Percentiles rank a stretch among this genome's conserved stretches.
These are phyloP conservation scores for Penicillium sclerotigenum DNA, from an alignment of 2,329 filamentous ascomycete genomes.

Conservation along the genomic window DNA sequence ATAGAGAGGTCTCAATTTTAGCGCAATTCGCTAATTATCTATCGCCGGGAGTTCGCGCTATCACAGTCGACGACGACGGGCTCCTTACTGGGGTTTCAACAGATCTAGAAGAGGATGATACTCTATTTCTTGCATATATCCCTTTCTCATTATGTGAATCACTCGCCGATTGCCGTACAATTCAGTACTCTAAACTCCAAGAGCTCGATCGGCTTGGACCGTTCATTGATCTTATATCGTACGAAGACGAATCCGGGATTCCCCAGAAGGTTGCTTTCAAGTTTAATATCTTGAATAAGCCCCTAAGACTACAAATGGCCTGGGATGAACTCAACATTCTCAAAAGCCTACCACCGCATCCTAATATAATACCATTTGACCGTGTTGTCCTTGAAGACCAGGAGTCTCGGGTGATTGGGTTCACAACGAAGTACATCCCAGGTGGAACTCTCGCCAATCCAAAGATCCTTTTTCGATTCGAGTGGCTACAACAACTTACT, in stretches of 20 bases:
- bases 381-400: constrained; percentile 27
- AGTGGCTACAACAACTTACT: constrained; percentile 27
- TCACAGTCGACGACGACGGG: constrained; percentile 22
- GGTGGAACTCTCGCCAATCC: constrained; percentile 25
- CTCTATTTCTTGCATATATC: constrained; percentile 16
- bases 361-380: constrained; percentile 31
- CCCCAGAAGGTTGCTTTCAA: constrained; percentile 19
- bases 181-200: constrained; percentile 17
- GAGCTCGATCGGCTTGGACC: constrained; percentile 20
- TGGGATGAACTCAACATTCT: constrained; percentile 31
- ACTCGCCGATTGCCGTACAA: constrained; percentile 14
- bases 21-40: constrained; percentile 20
- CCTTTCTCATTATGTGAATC: constrained; percentile 15
- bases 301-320: constrained; percentile 16
- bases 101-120: constrained; percentile 20
- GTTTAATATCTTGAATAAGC: constrained; percentile 17
- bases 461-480: constrained; percentile 21
- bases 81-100: constrained; percentile 21
- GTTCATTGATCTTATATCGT: constrained; percentile 16
- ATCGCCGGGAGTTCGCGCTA: constrained; percentile 17
- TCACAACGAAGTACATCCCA: constrained; percentile 27
- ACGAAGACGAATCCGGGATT: background rate
- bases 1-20: constrained; percentile 15
- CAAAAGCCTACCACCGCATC: constrained; percentile 26
- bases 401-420: constrained; percentile 29